Evolutionary conservation across 2,329 filamentous ascomycete genomes (phyloP), one percentile per base, ranked within the genome.

Genomic region (Eutypa lata): DNA sequence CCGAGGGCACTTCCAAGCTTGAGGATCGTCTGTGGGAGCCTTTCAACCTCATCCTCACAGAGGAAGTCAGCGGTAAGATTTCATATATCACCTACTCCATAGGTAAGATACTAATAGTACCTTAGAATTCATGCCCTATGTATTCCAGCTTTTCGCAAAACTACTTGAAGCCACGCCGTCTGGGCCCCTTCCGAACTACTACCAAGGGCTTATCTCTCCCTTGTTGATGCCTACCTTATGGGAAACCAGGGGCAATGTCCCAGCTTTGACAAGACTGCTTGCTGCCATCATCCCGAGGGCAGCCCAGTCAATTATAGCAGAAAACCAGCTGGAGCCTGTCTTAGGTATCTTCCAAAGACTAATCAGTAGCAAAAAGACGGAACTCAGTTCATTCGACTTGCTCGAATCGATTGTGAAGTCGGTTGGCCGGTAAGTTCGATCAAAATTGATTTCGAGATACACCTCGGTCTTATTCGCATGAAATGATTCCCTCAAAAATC

Each of bases 341-440:
- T 80, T 99, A n/a, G 90, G 91, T 53, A 94, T 99, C 57, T 99
- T 97, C 79, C 93, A 97, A 70, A 92, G 90, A 65, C 81, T 99
- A 11, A 78, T 97, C 42, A 80, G 82, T 3, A 86, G 83, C 60
- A 96, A 94, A 73, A 86, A 88, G 55, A 92, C 92, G 47, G 94
- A 99, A 68, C 78, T 83, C 19, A 87, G 92, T 65, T 90, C 87
- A 1, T 96, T 97, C 65, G 94, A 99, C 66, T 80, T 99, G 46
- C 78, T 99, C 54, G 94, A 99, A 67, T 81, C 87, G 3, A 78
- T 96, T 48, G 77, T 96, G 55, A 79, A 82, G 47, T 82, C 84
- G 8, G 88, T 96, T 64, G 83, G 90, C 48, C 79, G 82, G 78
- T 89, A 79, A 71, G 88, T 78, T 24, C 8, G 51, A 22, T 33